Conservation (phyloP, 768 basidiomycete genomes). For the Butyriboletus loyo region DNA sequence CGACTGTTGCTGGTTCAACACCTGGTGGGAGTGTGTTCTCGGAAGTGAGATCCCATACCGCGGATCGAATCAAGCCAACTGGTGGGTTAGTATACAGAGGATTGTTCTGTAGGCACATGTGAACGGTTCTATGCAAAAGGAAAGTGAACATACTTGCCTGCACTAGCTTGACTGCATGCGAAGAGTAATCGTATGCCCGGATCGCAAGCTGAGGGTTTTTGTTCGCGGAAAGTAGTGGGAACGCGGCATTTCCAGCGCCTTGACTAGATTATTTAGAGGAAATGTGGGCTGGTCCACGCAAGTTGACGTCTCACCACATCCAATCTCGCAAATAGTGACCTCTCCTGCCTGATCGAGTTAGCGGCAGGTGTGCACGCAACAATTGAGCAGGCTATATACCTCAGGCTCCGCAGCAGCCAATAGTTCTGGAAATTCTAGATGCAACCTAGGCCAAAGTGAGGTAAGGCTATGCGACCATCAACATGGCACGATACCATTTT, state of each 20-base stretch:
- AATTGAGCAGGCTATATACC: slow-evolving; percentile 36
- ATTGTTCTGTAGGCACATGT: slow-evolving; percentile 49
- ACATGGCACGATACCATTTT: slow-evolving; percentile 57
- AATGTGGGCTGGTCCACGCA: neutral
- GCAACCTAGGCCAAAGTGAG: slow-evolving; percentile 52
- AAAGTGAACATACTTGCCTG: slow-evolving; percentile 49
- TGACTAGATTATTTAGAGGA: slow-evolving; percentile 6
- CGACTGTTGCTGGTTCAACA: slow-evolving; percentile 66
- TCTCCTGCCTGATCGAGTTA: slow-evolving; percentile 64
- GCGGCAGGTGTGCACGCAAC: neutral
- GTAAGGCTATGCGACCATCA: neutral
- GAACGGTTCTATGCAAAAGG: neutral
- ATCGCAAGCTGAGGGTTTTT: slow-evolving; percentile 72
- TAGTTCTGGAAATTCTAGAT: slow-evolving; percentile 93
- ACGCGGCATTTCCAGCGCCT: slow-evolving; percentile 96
- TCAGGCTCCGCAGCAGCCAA: slow-evolving; percentile 63
- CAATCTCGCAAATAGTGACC: slow-evolving; percentile 78
- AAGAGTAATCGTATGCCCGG: slow-evolving; percentile 88
- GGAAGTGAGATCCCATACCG: slow-evolving; percentile 90
- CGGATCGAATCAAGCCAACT: slow-evolving; percentile 67
- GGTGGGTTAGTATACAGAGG: slow-evolving; percentile 66
- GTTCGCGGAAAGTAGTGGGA: slow-evolving; percentile 83
- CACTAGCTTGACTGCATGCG: slow-evolving; percentile 84
- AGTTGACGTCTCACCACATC: slow-evolving; percentile 64
- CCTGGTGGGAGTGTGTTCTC: slow-evolving; percentile 55